phyloP scores from a whole-genome alignment of 805 yeast genomes.

The Kluyveromyces nonfermentans region DNA sequence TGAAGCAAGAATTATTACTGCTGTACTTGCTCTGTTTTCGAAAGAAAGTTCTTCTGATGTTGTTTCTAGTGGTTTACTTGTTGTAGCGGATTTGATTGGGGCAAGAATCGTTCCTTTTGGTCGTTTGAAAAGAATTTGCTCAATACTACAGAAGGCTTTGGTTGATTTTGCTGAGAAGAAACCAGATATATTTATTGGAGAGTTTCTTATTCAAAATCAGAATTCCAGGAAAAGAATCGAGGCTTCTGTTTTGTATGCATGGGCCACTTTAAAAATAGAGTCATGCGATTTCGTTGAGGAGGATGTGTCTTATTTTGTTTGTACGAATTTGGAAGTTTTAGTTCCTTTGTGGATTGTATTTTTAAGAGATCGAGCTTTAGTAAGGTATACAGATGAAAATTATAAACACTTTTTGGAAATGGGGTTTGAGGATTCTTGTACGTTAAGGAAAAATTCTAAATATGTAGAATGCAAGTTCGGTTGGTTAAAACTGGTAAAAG shows the following conservation, averaged over 20 bases:
- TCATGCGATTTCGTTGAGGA: conserved; percentile 18
- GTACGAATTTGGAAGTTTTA: conserved; percentile 48
- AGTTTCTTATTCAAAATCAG: conserved; percentile 38
- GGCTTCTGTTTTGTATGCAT: conserved; percentile 54
- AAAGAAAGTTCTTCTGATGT: conserved; percentile 62
- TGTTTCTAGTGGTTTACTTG: conserved; percentile 67
- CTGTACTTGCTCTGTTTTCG: conserved; percentile 78
- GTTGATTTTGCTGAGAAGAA: conserved; percentile 37
- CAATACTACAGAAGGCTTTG: conserved; percentile 54
- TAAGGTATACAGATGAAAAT: conserved; percentile 43
- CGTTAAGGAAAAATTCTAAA: neutral
- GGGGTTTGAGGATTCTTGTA: neutral
- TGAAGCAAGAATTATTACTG: conserved; percentile 89
- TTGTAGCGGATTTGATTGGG: conserved; percentile 66
- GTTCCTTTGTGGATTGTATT: conserved; percentile 74
- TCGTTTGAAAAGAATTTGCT: conserved; percentile 47
- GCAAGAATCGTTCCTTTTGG: conserved; percentile 45
- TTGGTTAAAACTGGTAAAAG: conserved; percentile 75
- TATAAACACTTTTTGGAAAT: conserved; percentile 22
- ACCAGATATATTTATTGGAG: conserved; percentile 43
- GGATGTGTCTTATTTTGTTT: conserved; percentile 41
- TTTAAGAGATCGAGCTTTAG: conserved; percentile 62
- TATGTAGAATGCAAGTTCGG: conserved; percentile 33
- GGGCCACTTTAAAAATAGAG: conserved; percentile 52
- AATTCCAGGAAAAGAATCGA: conserved; percentile 45